Evolutionary conservation across 768 basidiomycete species (phyloP).

Genomic region (Ramaria sp.): DNA sequence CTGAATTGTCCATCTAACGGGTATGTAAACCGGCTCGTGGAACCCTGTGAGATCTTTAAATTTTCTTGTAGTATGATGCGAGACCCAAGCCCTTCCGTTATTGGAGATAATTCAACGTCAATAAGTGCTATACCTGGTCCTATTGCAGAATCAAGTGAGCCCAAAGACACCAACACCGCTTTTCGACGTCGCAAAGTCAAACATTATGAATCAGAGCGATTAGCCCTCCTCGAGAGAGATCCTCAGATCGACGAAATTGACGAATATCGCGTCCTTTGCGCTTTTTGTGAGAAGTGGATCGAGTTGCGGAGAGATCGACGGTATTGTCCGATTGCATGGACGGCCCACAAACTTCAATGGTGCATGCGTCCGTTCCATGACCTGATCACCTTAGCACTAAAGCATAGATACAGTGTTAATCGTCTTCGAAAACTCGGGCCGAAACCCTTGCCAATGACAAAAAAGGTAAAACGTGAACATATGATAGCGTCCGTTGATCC

Average conservation of each 20-base stretch:
- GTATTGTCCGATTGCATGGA: constrained; percentile 84
- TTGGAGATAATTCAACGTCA: not conserved
- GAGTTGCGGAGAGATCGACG: constrained; percentile 39
- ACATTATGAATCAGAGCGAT: constrained; percentile 52
- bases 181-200: constrained; percentile 34
- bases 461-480: constrained; percentile 2
- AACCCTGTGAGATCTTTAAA: too few species aligned
- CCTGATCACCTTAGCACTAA: constrained; percentile 11
- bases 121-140: not conserved
- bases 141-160: constrained; percentile 20
- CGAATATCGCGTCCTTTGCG: constrained; percentile 22
- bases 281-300: constrained; percentile 1
- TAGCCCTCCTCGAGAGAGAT: constrained; percentile 54
- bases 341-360: constrained; percentile 18
- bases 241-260: constrained; percentile 75
- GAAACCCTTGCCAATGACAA: not conserved
- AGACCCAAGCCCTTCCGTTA: not conserved
- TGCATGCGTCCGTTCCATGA: constrained; percentile 19
- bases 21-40: not conserved
- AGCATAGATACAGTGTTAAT: constrained; percentile 1
- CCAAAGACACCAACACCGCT: constrained; percentile 54
- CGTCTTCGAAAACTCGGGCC: not conserved
- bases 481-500: constrained; percentile 24
- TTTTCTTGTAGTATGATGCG: not conserved
- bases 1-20: not conserved